Percentiles rank a stretch among this genome's conserved stretches.
Conservation (phyloP, 352 stramenopile genomes). For the Phytophthora megakarya region DNA sequence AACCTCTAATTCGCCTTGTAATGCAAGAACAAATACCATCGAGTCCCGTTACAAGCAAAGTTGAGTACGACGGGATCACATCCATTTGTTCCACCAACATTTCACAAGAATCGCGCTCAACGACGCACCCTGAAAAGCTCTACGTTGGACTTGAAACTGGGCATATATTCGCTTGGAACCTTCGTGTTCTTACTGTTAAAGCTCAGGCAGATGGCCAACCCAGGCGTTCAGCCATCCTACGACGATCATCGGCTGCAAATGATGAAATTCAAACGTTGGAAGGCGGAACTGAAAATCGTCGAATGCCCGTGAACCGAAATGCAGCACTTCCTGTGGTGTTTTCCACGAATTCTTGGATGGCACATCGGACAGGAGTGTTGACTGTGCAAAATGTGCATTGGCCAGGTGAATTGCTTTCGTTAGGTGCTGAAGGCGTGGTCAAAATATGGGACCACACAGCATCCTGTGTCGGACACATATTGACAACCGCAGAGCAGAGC, state of each 20-base stretch:
- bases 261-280: constrained; percentile 4
- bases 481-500: constrained; percentile 33
- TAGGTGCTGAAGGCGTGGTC: constrained; percentile 46
- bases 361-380: constrained; percentile 45
- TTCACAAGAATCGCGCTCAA: neutral
- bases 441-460: constrained; percentile 55
- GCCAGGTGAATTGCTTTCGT: constrained; percentile 54
- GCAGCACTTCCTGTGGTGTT: constrained; percentile 23
- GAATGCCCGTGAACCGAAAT: neutral
- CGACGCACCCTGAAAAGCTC: constrained; percentile 13
- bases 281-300: neutral
- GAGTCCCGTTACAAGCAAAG: constrained; percentile 7
- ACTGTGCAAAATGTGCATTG: constrained; percentile 41
- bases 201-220: constrained; percentile 1
- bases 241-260: constrained; percentile 12
- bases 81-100: constrained; percentile 29
- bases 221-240: constrained; percentile 24
- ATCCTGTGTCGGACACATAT: constrained; percentile 57
- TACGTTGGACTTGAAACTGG: constrained; percentile 35
- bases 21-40: constrained; percentile 16
- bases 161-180: constrained; percentile 31
- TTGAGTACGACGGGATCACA: constrained; percentile 30
- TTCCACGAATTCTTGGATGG: constrained; percentile 46
- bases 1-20: constrained; percentile 25
- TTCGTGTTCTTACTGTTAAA: constrained; percentile 16